A percentile compares a stretch with the other conserved stretches of the same genome.
phyloP scores from a whole-genome alignment of 352 stramenopile genomes.

The Globisporangium megalacanthum region DNA sequence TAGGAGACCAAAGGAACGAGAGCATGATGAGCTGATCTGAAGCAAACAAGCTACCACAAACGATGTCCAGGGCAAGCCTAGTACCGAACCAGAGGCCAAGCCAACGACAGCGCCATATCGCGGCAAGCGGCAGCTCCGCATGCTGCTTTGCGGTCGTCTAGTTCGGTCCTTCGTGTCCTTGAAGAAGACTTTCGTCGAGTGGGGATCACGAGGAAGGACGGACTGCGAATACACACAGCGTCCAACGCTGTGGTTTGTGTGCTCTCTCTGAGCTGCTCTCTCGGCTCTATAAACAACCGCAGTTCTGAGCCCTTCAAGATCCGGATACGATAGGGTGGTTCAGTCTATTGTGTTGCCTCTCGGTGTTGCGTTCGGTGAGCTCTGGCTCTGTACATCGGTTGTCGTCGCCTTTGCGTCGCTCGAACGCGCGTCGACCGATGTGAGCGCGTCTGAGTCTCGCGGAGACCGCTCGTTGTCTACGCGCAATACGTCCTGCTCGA shows the following conservation, averaged over 20 bases:
- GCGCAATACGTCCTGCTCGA: neutral
- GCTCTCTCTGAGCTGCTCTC: too few species aligned
- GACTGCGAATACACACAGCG: too few species aligned
- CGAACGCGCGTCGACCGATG: neutral
- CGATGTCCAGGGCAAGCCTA: too few species aligned
- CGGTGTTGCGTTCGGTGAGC: neutral
- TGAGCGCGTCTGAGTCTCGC: neutral
- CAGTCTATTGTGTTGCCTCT: constrained; percentile 11
- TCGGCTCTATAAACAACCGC: too few species aligned
- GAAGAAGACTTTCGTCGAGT: neutral
- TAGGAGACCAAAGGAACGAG: neutral
- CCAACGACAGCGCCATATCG: neutral
- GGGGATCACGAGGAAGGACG: too few species aligned
- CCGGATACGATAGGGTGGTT: neutral
- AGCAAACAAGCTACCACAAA: too few species aligned
- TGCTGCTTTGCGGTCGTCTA: neutral
- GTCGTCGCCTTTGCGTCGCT: neutral
- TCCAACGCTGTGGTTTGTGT: too few species aligned
- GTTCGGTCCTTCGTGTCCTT: too few species aligned
- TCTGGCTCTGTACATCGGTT: too few species aligned
- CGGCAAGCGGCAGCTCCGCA: neutral
- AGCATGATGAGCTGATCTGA: too few species aligned
- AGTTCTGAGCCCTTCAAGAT: too few species aligned
- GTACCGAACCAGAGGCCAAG: neutral
- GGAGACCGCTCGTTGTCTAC: neutral